Evolutionary conservation across 768 basidiomycete species (phyloP), one percentile per base, ranked within the genome.

Genomic region (Boletus patriciae): DNA sequence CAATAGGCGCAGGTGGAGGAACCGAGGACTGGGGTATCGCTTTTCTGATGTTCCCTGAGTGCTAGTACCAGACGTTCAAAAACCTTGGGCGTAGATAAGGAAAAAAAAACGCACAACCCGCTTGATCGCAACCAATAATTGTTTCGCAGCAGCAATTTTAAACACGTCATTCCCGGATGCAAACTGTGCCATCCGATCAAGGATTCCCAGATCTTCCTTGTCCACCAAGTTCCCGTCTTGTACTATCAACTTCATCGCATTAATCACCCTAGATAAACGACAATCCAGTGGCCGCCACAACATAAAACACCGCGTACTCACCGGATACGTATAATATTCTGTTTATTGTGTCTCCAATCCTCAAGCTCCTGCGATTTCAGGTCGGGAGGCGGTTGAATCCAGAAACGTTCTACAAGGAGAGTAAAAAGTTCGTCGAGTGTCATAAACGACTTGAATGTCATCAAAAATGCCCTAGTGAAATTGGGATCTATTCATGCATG

Each of bases 401-500:
- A 76, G 72, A 83, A 88, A 21, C 87, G 78, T 31, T 78, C 71
- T 3, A 81, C 71, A 15, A 88, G 76, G 27, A 79, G 68, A 45
- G 80, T 78, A 44, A 87, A 77, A n/a, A 88, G 68, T 46, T 82
- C 76, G 31, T 80, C 75, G 2, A 81, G 71, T 12, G 79, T 80
- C 52, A 80, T 82, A 67, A 88, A 88, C 0, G 84, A 84, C 62
- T 83, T 82, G 74, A 85, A 88, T 4, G 87, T 88, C 73, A 86
- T 78, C 43, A 88, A 70, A 75, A 88, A 88, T 12, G 85, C 83
- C 55, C 78, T 77, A 60, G 74, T 82, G 69, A 82, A 86, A 36
- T 75, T 74, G 23, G 80, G 76, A 66, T 86, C 82, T 83, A 44
- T n/a, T 25, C 29, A 49, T 5, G 42, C 31, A 41, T 64, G 10